These are phyloP conservation scores for Oryza glaberrima DNA, from an alignment of 176 grass and related monocot species.

Conservation along the genomic window DNA sequence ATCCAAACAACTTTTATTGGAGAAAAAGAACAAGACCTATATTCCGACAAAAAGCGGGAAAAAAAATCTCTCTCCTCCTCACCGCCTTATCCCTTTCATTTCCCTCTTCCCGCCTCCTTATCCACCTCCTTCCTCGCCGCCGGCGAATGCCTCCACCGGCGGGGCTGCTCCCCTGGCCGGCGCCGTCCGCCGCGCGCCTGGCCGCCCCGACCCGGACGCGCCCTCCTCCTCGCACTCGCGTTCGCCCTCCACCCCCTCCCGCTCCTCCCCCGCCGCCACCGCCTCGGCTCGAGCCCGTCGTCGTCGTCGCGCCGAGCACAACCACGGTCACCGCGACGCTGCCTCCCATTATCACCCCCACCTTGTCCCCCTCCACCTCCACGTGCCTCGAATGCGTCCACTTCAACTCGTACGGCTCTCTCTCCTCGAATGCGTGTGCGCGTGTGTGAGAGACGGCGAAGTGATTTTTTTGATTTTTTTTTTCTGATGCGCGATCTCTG, in stretches of 20 bases:
- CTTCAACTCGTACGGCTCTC: slow-evolving; percentile 66
- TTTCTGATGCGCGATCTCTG: not conserved
- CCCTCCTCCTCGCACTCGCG: slow-evolving; percentile 39
- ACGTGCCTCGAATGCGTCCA: slow-evolving; percentile 76
- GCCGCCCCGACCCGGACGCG: slow-evolving; percentile 16
- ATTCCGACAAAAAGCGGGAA: no score
- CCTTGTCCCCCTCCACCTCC: slow-evolving; percentile 7
- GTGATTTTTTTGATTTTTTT: slow-evolving; percentile 16
- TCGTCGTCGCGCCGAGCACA: slow-evolving; percentile 20
- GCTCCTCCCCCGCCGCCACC: slow-evolving; percentile 26
- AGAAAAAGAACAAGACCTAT: no score
- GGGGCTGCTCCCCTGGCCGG: slow-evolving; percentile 40
- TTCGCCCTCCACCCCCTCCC: slow-evolving; percentile 39
- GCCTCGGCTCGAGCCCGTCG: slow-evolving; percentile 38
- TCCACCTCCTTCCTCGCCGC: slow-evolving; percentile 3
- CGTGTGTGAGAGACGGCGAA: slow-evolving; percentile 2
- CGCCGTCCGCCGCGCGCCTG: slow-evolving; percentile 42
- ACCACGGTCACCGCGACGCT: not conserved
- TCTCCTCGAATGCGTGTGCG: not conserved
- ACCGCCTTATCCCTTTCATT: slow-evolving; percentile 34
- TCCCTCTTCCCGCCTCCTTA: not conserved
- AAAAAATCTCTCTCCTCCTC: slow-evolving; percentile 17
- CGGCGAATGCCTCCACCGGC: slow-evolving; percentile 54
- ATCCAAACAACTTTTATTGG: no score
- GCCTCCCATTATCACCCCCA: not conserved